Evolutionary conservation across 2,329 filamentous ascomycete genomes (phyloP), one percentile per base, ranked within the genome.

Genomic region (Sporothrix brunneoviolacea): DNA sequence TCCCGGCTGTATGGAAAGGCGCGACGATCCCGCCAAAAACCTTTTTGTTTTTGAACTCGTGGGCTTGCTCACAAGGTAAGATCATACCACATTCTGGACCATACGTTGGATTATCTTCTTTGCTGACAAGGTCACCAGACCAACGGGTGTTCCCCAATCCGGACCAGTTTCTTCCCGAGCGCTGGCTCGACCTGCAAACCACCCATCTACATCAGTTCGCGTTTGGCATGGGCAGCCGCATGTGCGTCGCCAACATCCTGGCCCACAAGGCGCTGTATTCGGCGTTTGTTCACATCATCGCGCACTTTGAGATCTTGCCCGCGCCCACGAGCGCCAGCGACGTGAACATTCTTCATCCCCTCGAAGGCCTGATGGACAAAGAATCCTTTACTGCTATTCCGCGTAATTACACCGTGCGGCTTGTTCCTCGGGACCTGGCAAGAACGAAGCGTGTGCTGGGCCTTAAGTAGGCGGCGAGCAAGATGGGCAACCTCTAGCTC

Each of bases 21-120:
- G 71, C 79, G 0, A 69, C 74, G 1, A 86, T 93, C 33, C 88
- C 87, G 0, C 76, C 84, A 0, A 85, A 85, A 1, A 89, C 84
- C 1, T 86, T 83, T 1, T 88, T 91, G 58, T 89, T 89, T 68
- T 84, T 91, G n/a, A 48, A 48, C 27, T 10, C 19, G 9, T 48
- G 46, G 46, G 46, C 46, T 4, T 48, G 46, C 30, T 21, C n/a
- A 6, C n/a, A n/a, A 30, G 45, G 45, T 48, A 32, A 22, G 18
- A 16, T 37, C 15, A n/a, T 22, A 5, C 18, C 24, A 5, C 7
- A 8, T 45, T 16, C 15, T 8, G 12, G 4, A 8, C 16, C 24
- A 8, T 45, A 16, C 24, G 15, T 45, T 5, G 21, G 4, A 8
- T 22, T 18, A 22, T 22, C n/a, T n/a, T n/a, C n/a, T n/a, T n/a